These are phyloP conservation scores for Hevea brasiliensis DNA, from an alignment of 345 rosid genomes.

Conservation along the genomic window DNA sequence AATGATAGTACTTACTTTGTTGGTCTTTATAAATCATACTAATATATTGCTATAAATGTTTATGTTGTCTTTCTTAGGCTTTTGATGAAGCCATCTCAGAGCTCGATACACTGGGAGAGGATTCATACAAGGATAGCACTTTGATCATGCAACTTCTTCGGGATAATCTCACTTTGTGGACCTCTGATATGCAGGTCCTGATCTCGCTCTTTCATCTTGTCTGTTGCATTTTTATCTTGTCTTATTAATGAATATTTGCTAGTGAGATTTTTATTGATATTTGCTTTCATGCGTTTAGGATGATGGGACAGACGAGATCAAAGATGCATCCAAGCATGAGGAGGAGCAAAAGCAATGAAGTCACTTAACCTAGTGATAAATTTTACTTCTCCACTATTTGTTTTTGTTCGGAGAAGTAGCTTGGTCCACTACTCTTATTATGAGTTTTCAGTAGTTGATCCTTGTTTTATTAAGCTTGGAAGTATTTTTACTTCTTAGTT, in stretches of 20 bases:
- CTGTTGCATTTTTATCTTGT: neutral
- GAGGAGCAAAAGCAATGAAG: constrained; percentile 43
- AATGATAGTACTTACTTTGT: neutral
- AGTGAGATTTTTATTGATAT: constrained; percentile 4
- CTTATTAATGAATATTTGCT: neutral
- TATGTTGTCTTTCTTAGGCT: constrained; percentile 17
- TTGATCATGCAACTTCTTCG: constrained; percentile 42
- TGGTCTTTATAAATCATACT: no score
- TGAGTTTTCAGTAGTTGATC: constrained; percentile 14
- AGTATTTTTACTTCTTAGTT: constrained; percentile 20
- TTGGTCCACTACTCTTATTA: constrained; percentile 24
- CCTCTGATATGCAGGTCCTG: constrained; percentile 63
- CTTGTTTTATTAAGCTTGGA: constrained; percentile 15
- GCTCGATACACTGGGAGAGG: constrained; percentile 40
- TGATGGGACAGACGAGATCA: constrained; percentile 49
- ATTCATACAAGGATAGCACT: constrained; percentile 42
- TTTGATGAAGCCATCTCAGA: constrained; percentile 41
- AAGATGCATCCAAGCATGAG: constrained; percentile 44
- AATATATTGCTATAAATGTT: neutral
- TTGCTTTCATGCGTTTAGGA: constrained; percentile 29
- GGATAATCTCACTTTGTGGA: constrained; percentile 46
- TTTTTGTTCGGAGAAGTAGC: constrained; percentile 39
- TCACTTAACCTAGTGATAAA: neutral
- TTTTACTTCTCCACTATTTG: constrained; percentile 32
- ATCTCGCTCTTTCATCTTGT: neutral